Evolutionary conservation across 768 basidiomycete genomes (phyloP).

Genomic region (Coprinopsis strossmayeri): DNA sequence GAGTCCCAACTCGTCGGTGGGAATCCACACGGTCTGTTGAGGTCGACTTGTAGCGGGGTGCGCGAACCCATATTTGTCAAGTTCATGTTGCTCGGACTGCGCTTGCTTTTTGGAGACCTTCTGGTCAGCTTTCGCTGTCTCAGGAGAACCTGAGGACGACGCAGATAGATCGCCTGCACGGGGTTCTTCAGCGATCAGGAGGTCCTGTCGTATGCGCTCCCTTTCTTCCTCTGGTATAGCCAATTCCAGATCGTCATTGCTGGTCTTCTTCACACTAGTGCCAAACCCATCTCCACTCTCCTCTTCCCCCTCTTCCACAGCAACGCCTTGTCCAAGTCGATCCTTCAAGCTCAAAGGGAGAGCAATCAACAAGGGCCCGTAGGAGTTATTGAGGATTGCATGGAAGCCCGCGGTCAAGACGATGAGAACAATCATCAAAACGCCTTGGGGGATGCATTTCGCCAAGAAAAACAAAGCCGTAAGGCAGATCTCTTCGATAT

Average conservation of each 20-base stretch:
- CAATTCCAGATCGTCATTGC: not conserved
- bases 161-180: no score
- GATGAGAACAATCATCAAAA: conserved; percentile 81
- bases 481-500: conserved; percentile 83
- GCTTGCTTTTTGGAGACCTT: conserved; percentile 11
- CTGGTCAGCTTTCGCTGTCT: conserved; percentile 10
- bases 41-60: conserved; percentile 77
- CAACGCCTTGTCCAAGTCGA: conserved; percentile 7
- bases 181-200: not conserved
- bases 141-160: no score
- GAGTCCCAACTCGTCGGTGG: conserved; percentile 48
- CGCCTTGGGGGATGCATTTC: conserved; percentile 66
- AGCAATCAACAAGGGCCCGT: conserved; percentile 65
- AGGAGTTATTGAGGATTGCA: conserved; percentile 68
- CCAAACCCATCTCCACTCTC: no score
- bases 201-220: not conserved
- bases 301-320: conserved; percentile 10
- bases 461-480: conserved; percentile 89
- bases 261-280: no score
- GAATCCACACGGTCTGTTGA: conserved; percentile 82
- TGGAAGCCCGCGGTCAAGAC: conserved; percentile 74
- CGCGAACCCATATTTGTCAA: conserved; percentile 65
- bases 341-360: conserved; percentile 78
- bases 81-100: conserved; percentile 17
- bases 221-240: not conserved